These are phyloP conservation scores for Pharus latifolius DNA, from an alignment of 176 grass and related monocot genomes.

Conservation along the genomic window DNA sequence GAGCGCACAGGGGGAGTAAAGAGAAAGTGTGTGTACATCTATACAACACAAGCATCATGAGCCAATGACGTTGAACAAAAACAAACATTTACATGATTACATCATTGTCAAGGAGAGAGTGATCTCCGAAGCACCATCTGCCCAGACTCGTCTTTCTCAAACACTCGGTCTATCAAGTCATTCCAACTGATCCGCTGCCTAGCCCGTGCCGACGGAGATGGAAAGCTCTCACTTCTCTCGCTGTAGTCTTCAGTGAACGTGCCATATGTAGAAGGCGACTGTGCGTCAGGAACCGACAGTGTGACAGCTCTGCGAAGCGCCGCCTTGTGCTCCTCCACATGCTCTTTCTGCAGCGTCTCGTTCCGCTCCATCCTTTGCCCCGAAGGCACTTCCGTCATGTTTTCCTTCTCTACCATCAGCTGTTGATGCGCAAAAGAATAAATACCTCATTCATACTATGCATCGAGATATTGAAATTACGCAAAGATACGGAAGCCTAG, in stretches of 20 bases:
- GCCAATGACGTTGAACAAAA: not conserved
- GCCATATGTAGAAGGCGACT: slow-evolving; percentile 45
- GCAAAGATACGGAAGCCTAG: not conserved
- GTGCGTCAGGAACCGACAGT: slow-evolving; percentile 49
- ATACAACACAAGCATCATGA: too few species aligned
- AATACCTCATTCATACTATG: not conserved
- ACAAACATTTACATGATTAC: slow-evolving; percentile 1
- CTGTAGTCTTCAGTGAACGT: slow-evolving; percentile 31
- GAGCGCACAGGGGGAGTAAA: too few species aligned
- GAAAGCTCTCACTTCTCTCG: slow-evolving; percentile 39
- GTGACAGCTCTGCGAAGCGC: slow-evolving; percentile 61
- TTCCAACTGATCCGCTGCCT: slow-evolving; percentile 73
- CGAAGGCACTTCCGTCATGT: slow-evolving; percentile 37
- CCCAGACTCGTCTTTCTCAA: slow-evolving; percentile 58
- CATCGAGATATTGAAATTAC: not conserved
- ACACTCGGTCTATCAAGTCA: slow-evolving; percentile 71
- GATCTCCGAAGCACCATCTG: slow-evolving; percentile 46
- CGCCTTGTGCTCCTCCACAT: slow-evolving; percentile 69
- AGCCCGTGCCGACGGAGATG: not conserved
- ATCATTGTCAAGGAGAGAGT: not conserved
- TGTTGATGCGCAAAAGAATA: slow-evolving; percentile 2
- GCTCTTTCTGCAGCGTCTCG: slow-evolving; percentile 58
- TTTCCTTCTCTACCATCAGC: slow-evolving; percentile 69
- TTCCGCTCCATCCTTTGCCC: slow-evolving; percentile 87
- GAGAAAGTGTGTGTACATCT: too few species aligned